Percentiles rank a stretch among this genome's conserved stretches.
Evolutionary conservation across 768 basidiomycete species (phyloP).

Genomic region (Mycena vulgaris): DNA sequence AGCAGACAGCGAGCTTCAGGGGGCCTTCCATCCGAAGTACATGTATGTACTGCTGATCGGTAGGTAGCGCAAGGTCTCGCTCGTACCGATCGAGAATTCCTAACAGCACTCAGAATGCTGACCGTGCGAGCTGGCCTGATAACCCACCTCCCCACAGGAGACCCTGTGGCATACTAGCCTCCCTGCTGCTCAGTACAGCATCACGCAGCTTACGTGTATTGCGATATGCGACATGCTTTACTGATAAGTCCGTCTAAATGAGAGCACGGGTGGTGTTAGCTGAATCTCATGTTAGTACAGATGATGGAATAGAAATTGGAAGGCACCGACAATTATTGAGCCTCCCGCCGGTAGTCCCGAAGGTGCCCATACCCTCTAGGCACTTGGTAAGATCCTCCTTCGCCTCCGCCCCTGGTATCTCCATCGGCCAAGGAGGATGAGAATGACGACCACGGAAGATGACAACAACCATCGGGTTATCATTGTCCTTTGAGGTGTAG

Average conservation of each 20-base stretch:
- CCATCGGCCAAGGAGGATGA: slow-evolving; percentile 12
- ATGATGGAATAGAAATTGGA: not conserved
- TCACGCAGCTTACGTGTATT: not conserved
- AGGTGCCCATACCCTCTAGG: not conserved
- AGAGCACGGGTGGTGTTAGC: not conserved
- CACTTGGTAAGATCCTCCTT: not conserved
- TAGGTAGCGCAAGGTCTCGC: not conserved
- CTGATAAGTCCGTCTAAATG: not conserved
- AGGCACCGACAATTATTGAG: not conserved
- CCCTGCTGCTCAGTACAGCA: not conserved
- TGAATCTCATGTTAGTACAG: not conserved
- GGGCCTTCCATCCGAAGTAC: slow-evolving; percentile 10
- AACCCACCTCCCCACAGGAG: not conserved
- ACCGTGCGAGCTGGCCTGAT: not conserved
- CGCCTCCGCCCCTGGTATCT: not conserved
- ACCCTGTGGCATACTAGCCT: not conserved
- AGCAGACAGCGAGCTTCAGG: slow-evolving; percentile 1
- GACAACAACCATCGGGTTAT: not conserved
- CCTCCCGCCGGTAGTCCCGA: not conserved
- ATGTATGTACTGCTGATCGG: slow-evolving; percentile 1
- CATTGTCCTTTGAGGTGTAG: slow-evolving; percentile 6
- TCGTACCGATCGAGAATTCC: not conserved
- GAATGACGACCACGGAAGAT: slow-evolving; percentile 4
- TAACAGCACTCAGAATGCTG: not conserved
- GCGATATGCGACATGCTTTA: not conserved